Conservation (phyloP, 768 basidiomycete species). For the Tremella mesenterica region DNA sequence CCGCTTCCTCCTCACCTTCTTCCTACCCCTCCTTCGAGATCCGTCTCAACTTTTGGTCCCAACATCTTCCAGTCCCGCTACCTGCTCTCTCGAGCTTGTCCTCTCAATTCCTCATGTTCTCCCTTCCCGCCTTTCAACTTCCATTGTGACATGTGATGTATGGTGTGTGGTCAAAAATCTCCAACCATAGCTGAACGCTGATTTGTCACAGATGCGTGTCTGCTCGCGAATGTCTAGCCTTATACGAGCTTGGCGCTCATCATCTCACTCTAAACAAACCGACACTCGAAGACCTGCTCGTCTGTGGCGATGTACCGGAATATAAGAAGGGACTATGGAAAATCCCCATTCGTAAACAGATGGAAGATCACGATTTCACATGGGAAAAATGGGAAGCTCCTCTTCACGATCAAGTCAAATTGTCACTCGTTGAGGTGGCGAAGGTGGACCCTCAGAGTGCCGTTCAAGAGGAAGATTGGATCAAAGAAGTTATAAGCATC, state of each 20-base stretch:
- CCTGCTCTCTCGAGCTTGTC: too few relatives aligned
- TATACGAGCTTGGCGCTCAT: slow-evolving; percentile 31
- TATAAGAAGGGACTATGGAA: slow-evolving; percentile 24
- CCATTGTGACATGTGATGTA: too few relatives aligned
- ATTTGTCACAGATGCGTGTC: slow-evolving; percentile 21
- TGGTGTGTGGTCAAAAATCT: too few relatives aligned
- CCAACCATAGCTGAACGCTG: neutral
- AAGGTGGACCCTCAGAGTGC: slow-evolving; percentile 24
- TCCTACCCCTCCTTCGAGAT: neutral
- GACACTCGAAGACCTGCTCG: slow-evolving; percentile 15
- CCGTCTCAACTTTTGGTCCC: too few relatives aligned
- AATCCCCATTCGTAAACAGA: slow-evolving; percentile 7
- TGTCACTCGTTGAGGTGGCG: slow-evolving; percentile 15
- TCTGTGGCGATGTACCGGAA: slow-evolving; percentile 5
- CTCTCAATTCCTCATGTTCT: too few relatives aligned
- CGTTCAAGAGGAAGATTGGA: slow-evolving; percentile 18
- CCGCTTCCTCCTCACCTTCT: neutral
- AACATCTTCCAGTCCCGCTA: too few relatives aligned
- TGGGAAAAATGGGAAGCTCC: slow-evolving; percentile 14
- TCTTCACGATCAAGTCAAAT: slow-evolving; percentile 10
- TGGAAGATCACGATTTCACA: slow-evolving; percentile 19
- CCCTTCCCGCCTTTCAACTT: too few relatives aligned
- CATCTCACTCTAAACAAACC: slow-evolving; percentile 20
- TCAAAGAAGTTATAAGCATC: slow-evolving; percentile 15
- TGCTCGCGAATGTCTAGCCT: slow-evolving; percentile 29